Conservation (phyloP, 768 basidiomycete species). For the Dacryopinax primogenitus region DNA sequence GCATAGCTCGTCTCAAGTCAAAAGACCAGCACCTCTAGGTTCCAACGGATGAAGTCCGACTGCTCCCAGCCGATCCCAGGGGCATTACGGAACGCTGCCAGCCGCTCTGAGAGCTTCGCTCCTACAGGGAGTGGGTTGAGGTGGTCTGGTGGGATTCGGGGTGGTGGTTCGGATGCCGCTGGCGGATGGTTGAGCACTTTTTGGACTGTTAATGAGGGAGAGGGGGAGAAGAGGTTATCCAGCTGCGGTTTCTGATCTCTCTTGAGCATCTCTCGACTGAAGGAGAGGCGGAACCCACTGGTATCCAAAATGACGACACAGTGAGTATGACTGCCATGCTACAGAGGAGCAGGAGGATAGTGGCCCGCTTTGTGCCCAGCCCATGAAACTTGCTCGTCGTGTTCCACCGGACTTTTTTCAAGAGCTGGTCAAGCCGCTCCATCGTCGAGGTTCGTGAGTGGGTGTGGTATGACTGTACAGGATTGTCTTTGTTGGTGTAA, state of each 20-base stretch:
- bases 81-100: constrained; percentile 26
- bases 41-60: constrained; percentile 26
- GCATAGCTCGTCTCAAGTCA: constrained; percentile 6
- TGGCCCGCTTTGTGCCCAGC: background rate
- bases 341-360: background rate
- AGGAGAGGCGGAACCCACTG: background rate
- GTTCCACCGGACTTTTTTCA: background rate
- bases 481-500: background rate
- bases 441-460: background rate
- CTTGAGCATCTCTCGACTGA: background rate
- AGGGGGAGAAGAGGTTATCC: background rate
- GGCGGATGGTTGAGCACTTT: background rate
- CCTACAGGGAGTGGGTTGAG: constrained; percentile 24
- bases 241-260: background rate
- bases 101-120: constrained; percentile 25
- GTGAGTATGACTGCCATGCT: background rate
- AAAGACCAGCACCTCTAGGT: constrained; percentile 23
- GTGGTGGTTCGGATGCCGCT: background rate
- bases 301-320: background rate
- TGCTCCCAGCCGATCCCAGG: constrained; percentile 26
- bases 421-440: background rate
- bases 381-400: background rate
- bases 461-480: background rate
- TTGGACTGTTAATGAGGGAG: background rate
- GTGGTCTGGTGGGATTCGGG: constrained; percentile 11